Base-by-base conservation (phyloP, 768 basidiomycete species). In the Tephrocybe sp. region DNA sequence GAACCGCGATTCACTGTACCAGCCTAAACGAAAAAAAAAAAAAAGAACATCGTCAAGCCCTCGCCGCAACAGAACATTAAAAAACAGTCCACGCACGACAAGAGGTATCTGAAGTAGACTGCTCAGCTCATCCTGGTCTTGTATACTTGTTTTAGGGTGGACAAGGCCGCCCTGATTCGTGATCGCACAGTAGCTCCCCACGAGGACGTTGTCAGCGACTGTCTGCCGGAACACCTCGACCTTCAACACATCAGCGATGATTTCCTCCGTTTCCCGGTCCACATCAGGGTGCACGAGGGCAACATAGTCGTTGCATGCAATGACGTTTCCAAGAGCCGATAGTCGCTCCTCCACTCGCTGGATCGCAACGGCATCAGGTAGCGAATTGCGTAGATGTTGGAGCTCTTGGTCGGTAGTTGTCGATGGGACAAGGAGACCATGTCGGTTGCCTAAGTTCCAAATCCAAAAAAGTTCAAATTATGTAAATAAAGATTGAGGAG, bases 191-290 rank as follows among this genome's bases (percentile, higher is more conserved):
- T 98, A 99, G 53, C 87, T 91, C 35, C 97, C 97, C 36, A 98
- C 96, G 39, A 99, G 83, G 43, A 95, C 95, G 72, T 98, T 98
- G 59, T 92, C 88, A 11, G 97, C 97, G 58, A 99, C 78, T 9
- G 94, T 99, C 69, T 99, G 97, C 42, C 97, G 79, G 75, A 99
- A 99, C 4, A 98, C 97, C 68, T 99, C 97, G 55, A 98, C 97
- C 70, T 98, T 98, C 60, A 99, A 82, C 16, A 97, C 92, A 68
- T 99, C 97, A 23, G 97, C 97, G 70, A 99, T 98, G 73, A 99
- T 98, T 71, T 99, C 97, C 66, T 99, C 97, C 19, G 97, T 99
- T 72, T 98, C 97, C 55, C 97, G 84, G 72, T 98, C 97, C 53
- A 98, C 74, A 59, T 99, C 97, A 7, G 97, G 97, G 68, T 99